Base-by-base conservation (phyloP, 192 early-diverging fungal genomes). In the Entomortierella chlamydospora region DNA sequence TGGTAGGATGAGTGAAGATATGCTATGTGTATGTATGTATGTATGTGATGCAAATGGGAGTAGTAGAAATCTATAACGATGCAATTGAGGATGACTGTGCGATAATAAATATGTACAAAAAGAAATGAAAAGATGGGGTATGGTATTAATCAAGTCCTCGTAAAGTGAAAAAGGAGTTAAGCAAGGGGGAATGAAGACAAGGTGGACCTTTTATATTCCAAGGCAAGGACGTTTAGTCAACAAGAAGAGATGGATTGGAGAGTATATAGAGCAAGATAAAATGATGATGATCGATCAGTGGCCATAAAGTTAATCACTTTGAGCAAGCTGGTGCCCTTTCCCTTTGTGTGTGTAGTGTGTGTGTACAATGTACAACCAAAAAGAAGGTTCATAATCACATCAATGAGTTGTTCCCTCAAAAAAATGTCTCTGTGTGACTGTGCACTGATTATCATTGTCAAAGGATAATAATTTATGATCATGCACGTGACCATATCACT, bases 321-420 rank as follows among this genome's bases (percentile, higher is more conserved):
- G n/a, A n/a, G n/a, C n/a, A n/a, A n/a, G n/a, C n/a, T n/a, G n/a
- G n/a, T n/a, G n/a, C n/a, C n/a, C n/a, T n/a, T n/a, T n/a, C n/a
- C n/a, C n/a, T n/a, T n/a, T n/a, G n/a, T n/a, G n/a, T n/a, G n/a
- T n/a, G n/a, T n/a, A n/a, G n/a, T n/a, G n/a, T n/a, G n/a, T n/a
- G n/a, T n/a, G n/a, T n/a, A 47, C 45, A 47, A 47, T 47, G 5
- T 37, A 4, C 20, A 47, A 20, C n/a, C n/a, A n/a, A n/a, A n/a
- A n/a, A n/a, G n/a, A n/a, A n/a, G n/a, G n/a, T n/a, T n/a, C 45
- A 47, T 47, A 47, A 47, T 47, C 45, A 20, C 45, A 47, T 47
- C 45, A 15, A 47, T 41, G 39, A 41, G 39, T 13, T n/a, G n/a
- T 41, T 13, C 39, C 45, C 45, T 3, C 15, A 20, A 47, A 47